phyloP scores from a whole-genome alignment of 306 rosid genomes.

The Neltuma alba region DNA sequence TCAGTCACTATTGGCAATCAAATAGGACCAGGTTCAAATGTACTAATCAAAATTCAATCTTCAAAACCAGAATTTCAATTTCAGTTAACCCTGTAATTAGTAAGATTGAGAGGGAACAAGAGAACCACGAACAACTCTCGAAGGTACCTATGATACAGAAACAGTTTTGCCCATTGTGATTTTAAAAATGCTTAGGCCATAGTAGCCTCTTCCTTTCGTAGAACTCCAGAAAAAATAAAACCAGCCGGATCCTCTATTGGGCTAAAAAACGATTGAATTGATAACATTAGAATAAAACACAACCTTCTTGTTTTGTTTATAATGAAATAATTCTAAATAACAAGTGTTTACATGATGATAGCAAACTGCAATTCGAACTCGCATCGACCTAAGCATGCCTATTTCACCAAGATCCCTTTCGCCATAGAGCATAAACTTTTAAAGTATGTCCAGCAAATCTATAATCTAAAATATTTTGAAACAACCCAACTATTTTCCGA shows the following conservation, averaged over 20 bases:
- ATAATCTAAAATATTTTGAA: not conserved
- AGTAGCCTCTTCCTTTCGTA: not conserved
- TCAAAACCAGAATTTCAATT: not conserved
- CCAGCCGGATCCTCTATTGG: not conserved
- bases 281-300: not conserved
- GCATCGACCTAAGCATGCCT: constrained; percentile 6
- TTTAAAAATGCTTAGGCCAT: not conserved
- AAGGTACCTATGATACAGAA: not conserved
- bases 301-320: not conserved
- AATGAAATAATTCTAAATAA: not conserved
- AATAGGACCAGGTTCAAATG: constrained; percentile 12
- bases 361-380: constrained; percentile 8
- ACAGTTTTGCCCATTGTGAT: not conserved
- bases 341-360: not conserved
- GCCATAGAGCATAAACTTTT: not conserved
- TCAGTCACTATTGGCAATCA: constrained; percentile 29
- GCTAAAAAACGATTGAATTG: not conserved
- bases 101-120: not conserved
- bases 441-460: not conserved
- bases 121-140: not conserved
- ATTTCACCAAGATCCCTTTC: not conserved
- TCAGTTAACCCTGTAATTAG: not conserved
- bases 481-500: not conserved
- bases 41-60: constrained; percentile 21
- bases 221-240: not conserved